Evolutionary conservation across 768 basidiomycete genomes (phyloP).

Genomic region (Xerocomellus chrysenteron): DNA sequence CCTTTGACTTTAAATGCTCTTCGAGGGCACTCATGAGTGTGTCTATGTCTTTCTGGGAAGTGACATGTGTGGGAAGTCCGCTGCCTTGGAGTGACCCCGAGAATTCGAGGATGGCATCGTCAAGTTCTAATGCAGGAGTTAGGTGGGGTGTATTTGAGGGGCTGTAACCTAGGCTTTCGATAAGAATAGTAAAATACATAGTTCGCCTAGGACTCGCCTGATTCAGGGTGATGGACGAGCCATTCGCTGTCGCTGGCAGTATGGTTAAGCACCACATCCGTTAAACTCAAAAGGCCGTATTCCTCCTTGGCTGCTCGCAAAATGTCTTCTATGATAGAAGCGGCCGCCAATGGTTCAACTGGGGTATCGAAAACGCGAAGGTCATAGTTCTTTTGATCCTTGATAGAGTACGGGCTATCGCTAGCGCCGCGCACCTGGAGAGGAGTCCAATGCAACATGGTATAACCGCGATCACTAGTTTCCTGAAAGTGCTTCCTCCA

Average conservation of each 20-base stretch:
- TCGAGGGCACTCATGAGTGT: conserved; percentile 63
- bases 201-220: conserved; percentile 52
- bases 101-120: conserved; percentile 81
- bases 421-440: conserved; percentile 89
- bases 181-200: not conserved
- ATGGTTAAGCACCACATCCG: conserved; percentile 96
- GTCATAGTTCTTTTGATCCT: conserved; percentile 83
- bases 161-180: conserved; percentile 65
- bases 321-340: conserved; percentile 57
- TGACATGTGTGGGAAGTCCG: conserved; percentile 71
- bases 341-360: conserved; percentile 49
- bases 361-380: conserved; percentile 58
- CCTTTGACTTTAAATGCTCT: conserved; percentile 56
- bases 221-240: conserved; percentile 93
- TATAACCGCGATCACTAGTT: conserved; percentile 89
- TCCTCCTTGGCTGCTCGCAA: conserved; percentile 74
- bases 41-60: conserved; percentile 66
- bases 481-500: conserved; percentile 84
- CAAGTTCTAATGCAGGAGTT: conserved; percentile 88
- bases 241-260: conserved; percentile 93
- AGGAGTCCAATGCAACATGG: conserved; percentile 97
- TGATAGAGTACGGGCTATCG: conserved; percentile 91
- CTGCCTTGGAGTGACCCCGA: conserved; percentile 61
- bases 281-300: conserved; percentile 85
- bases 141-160: conserved; percentile 91